These are phyloP conservation scores for Xerophyta viscosa DNA, from an alignment of 106 monocot species.

Conservation along the genomic window DNA sequence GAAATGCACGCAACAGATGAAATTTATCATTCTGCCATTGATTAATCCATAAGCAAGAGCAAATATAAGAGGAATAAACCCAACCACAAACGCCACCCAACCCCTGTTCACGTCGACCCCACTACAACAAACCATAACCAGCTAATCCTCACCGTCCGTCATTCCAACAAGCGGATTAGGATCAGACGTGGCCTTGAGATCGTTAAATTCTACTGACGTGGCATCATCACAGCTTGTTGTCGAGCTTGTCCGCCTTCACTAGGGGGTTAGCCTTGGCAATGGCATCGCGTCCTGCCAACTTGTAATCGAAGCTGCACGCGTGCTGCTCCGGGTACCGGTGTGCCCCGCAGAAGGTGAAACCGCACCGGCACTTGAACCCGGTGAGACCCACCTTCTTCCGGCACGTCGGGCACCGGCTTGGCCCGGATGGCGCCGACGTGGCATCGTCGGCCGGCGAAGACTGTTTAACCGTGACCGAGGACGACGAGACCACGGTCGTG, in stretches of 20 bases:
- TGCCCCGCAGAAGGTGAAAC: constrained; percentile 3
- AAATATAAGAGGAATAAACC: too few relatives aligned
- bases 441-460: not conserved
- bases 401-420: constrained; percentile 3
- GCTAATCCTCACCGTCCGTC: too few relatives aligned
- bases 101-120: too few relatives aligned
- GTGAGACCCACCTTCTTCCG: constrained; percentile 8
- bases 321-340: constrained; percentile 12
- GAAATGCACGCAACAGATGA: too few relatives aligned
- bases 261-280: constrained; percentile 45
- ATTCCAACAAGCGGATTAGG: too few relatives aligned
- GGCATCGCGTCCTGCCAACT: constrained; percentile 33
- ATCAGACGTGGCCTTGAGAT: too few relatives aligned
- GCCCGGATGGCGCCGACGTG: not conserved
- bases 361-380: constrained; percentile 4
- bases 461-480: not conserved
- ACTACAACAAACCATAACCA: too few relatives aligned
- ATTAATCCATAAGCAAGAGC: too few relatives aligned
- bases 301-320: constrained; percentile 39
- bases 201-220: too few relatives aligned
- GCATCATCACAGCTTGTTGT: constrained; percentile 27
- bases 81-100: too few relatives aligned
- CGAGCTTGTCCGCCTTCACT: constrained; percentile 39
- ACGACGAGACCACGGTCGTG: not conserved
- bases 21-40: too few relatives aligned